phyloP scores from a whole-genome alignment of 352 stramenopile species.

The Globisporangium ultimum region DNA sequence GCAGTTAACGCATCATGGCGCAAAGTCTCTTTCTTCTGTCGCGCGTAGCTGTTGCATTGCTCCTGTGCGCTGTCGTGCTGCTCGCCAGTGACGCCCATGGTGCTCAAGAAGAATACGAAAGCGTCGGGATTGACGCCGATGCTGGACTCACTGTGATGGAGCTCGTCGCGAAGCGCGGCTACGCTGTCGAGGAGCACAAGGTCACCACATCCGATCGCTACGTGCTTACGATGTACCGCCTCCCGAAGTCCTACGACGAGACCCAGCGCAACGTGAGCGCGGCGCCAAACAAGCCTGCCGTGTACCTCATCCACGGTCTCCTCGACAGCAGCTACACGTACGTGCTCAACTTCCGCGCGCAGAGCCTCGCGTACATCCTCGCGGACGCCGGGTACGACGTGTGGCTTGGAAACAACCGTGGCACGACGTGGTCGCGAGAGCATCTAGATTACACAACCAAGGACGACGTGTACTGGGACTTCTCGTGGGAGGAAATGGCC shows the following conservation, averaged over 20 bases:
- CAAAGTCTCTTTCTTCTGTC: no score
- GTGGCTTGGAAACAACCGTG: constrained; percentile 63
- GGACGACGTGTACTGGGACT: constrained; percentile 49
- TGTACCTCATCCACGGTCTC: constrained; percentile 53
- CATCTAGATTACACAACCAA: constrained; percentile 16
- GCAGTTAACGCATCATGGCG: no score
- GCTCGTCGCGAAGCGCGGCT: constrained; percentile 31
- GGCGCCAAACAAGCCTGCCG: constrained; percentile 35
- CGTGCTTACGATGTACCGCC: constrained; percentile 52
- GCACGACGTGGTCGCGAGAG: constrained; percentile 47
- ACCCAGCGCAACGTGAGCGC: constrained; percentile 19
- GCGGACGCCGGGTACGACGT: constrained; percentile 55
- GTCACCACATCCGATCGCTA: constrained; percentile 45
- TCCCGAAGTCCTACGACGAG: constrained; percentile 45
- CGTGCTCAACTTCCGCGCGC: constrained; percentile 49
- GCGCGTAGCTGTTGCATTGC: no score
- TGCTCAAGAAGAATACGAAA: constrained; percentile 7
- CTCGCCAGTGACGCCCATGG: no score
- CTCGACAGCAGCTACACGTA: constrained; percentile 58
- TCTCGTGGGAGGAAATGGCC: constrained; percentile 55
- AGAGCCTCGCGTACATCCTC: constrained; percentile 50
- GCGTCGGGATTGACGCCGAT: constrained; percentile 6
- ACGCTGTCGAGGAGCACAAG: constrained; percentile 44
- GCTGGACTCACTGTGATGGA: constrained; percentile 13
- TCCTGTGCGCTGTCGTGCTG: no score